Percentiles rank a stretch among this genome's conserved stretches.
These are phyloP conservation scores for Eutrema japonicum DNA, from an alignment of 345 rosid species.

Conservation along the genomic window DNA sequence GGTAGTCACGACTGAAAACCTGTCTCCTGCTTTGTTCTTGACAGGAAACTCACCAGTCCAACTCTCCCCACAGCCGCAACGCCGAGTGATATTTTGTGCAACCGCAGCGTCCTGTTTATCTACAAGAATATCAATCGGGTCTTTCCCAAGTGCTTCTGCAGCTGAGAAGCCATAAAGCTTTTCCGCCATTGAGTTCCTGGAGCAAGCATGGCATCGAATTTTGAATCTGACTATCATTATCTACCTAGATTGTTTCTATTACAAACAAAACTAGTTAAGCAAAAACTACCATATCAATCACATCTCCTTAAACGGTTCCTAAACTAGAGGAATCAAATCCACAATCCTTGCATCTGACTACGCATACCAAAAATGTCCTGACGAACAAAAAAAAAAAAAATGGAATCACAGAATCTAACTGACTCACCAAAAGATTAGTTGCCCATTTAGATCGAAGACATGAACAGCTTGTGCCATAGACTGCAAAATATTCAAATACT, in stretches of 20 bases:
- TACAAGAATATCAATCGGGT: constrained; percentile 64
- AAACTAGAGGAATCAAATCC: constrained; percentile 21
- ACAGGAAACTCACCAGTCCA: constrained; percentile 93
- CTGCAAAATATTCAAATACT: constrained; percentile 92
- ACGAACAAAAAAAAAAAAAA: not conserved
- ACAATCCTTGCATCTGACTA: constrained; percentile 3
- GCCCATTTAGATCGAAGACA: constrained; percentile 68
- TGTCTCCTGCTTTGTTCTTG: constrained; percentile 75
- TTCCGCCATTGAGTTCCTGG: constrained; percentile 90
- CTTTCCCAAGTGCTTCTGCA: constrained; percentile 76
- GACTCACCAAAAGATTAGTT: constrained; percentile 87
- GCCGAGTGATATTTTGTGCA: constrained; percentile 57
- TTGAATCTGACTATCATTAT: constrained; percentile 31
- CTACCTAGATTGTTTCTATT: not conserved
- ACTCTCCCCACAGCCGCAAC: constrained; percentile 65
- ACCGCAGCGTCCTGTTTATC: constrained; percentile 60
- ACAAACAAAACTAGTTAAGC: not conserved
- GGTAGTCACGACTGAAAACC: constrained; percentile 62
- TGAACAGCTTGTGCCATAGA: constrained; percentile 97
- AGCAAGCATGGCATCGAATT: constrained; percentile 33
- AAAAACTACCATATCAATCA: not conserved
- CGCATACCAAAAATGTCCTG: not conserved
- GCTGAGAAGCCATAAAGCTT: constrained; percentile 81
- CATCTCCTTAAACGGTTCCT: constrained; percentile 23
- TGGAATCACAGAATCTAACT: constrained; percentile 11